Percentiles rank a stretch among this genome's conserved stretches.
Evolutionary conservation across 805 yeast species (phyloP).

Genomic region (Blastobotrys terrestris): DNA sequence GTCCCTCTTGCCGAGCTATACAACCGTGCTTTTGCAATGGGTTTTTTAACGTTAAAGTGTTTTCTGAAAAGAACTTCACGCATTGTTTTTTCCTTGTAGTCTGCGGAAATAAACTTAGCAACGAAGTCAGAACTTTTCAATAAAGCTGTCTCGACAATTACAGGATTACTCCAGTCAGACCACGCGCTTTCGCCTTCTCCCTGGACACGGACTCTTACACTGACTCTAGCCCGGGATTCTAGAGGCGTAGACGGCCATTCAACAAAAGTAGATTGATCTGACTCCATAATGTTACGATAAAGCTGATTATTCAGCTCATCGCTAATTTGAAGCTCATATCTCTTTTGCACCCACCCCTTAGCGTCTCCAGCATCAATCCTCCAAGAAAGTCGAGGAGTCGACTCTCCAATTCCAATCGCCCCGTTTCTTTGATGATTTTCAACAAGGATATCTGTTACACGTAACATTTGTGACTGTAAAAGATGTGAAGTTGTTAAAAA

Average conservation of each 20-base stretch:
- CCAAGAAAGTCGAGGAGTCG: conserved; percentile 9
- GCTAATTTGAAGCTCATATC: conserved; percentile 4
- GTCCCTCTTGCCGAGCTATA: conserved; percentile 24
- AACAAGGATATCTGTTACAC: conserved; percentile 4
- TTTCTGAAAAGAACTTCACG: conserved; percentile 5
- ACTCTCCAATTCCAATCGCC: conserved; percentile 7
- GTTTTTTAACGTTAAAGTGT: background rate
- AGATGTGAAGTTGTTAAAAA: no score
- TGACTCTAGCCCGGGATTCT: conserved; percentile 6
- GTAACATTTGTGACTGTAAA: conserved; percentile 4
- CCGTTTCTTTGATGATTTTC: conserved; percentile 6
- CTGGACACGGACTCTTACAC: conserved; percentile 4
- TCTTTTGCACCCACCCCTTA: conserved; percentile 6
- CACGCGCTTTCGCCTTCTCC: conserved; percentile 2
- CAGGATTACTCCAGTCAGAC: conserved; percentile 6
- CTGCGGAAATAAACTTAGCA: conserved; percentile 3
- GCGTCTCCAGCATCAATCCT: conserved; percentile 1
- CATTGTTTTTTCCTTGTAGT: conserved; percentile 1
- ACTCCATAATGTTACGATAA: background rate
- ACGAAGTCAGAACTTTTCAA: conserved; percentile 3
- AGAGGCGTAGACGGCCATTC: conserved; percentile 5
- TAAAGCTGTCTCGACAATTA: conserved; percentile 3
- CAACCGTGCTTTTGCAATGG: conserved; percentile 7
- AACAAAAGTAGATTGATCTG: conserved; percentile 7
- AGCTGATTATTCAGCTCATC: background rate